Evolutionary conservation across 1,284 basidiomycete species (phyloP), one percentile per base, ranked within the genome.

Genomic region (Heterobasidion annosum): DNA sequence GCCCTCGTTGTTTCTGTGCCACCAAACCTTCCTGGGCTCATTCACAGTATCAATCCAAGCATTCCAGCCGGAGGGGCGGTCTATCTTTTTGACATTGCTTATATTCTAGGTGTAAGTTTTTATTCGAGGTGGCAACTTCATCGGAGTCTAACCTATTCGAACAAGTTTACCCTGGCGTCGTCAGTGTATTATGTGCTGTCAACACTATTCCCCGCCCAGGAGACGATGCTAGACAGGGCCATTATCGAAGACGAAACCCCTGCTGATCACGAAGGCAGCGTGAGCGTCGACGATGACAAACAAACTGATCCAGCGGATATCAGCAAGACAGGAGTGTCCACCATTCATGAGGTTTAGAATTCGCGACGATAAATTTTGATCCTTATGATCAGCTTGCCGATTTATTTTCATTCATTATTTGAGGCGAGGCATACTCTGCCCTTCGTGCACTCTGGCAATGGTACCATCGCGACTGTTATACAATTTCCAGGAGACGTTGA

Each of bases 11-110:
- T 78, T 53, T 81, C 85, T 0, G 79, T 87, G 1, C 74, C 77
- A 0, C 85, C 83, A 1, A 82, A 77, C 56, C 64, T 90, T 37
- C 87, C 88, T 0, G 86, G 86, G 0, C 72, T 90, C 48, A 77
- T 86, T 55, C 75, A 78, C 57, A 79, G 77, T 56, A 85, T 91
- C 66, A 83, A 83, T 61, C 63, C 78, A 1, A 71, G 68, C 16
- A 76, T 88, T 60, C 54, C 69, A 0, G 76, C 85, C 13, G 83
- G 81, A 16, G 71, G 77, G 25, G 75, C 72, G 1, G 64, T 65
- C 2, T 75, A 73, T 58, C 63, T 88, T 9, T 88, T 82, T 62
- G 78, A 85, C 61, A 74, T 89, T 58, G 81, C 82, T 5, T 89
- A 84, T 81, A 59, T 88, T 8, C 85, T 81, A 55, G 85, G 86